Percentiles rank a stretch among this genome's conserved stretches.
Evolutionary conservation across 208 protist species (phyloP).

Genomic region (Hexamita inflata): DNA sequence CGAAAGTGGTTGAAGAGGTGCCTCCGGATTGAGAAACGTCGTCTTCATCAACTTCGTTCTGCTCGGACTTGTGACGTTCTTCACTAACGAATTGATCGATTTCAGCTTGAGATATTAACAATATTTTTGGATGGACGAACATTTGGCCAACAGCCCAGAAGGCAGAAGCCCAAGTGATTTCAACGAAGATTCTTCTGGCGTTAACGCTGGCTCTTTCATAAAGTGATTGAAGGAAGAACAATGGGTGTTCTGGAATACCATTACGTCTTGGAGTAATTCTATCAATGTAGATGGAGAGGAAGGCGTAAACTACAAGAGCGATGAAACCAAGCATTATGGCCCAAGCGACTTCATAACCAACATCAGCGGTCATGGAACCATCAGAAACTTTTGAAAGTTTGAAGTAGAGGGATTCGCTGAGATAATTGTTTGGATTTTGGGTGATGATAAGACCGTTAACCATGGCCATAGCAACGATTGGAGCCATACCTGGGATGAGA

Average conservation of each 20-base stretch:
- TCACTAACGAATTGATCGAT: background rate
- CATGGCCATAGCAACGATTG: background rate
- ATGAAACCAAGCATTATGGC: constrained; percentile 11
- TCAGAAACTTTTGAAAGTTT: background rate
- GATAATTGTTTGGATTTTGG: background rate
- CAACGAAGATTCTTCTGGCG: background rate
- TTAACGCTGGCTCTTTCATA: background rate
- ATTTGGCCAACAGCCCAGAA: background rate
- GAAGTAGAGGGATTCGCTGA: background rate
- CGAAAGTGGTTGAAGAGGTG: background rate
- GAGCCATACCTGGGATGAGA: background rate
- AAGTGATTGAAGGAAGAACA: constrained; percentile 11
- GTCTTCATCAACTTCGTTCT: background rate
- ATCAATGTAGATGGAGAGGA: constrained; percentile 49
- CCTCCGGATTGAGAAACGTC: background rate
- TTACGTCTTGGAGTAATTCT: constrained; percentile 37
- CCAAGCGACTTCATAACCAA: background rate
- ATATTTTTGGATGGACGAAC: background rate
- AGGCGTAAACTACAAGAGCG: constrained; percentile 41
- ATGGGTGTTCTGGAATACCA: constrained; percentile 22
- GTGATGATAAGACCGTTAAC: background rate
- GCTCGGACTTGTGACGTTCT: background rate
- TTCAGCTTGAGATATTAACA: background rate
- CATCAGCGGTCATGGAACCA: background rate
- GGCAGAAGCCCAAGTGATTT: background rate